Base-by-base conservation (phyloP, 2,329 filamentous ascomycete genomes). In the Aspergillus sp. region DNA sequence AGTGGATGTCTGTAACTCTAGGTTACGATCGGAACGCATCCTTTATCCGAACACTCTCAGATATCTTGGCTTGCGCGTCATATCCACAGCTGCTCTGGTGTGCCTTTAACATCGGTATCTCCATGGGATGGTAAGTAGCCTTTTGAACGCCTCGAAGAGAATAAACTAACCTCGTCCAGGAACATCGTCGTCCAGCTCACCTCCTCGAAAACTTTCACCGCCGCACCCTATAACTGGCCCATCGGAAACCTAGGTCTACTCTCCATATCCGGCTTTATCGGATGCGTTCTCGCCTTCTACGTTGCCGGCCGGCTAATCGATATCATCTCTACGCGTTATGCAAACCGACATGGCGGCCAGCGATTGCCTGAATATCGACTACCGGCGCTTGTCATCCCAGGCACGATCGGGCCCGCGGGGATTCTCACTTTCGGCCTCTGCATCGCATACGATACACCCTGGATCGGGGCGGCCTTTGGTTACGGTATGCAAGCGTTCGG, bases 121-220 rank as follows among this genome's bases (percentile, higher is more conserved):
- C 52, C 1, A 51, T 58, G 26, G 57, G 57, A 43, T 59, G 57
- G 57, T 58, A 19, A 32, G 45, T 46, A 2, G 3, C 13, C 19
- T 27, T n/a, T 9, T 2, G 19, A 19, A 5, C 19, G 7, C 9
- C 27, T 35, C 4, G 13, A 10, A 12, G 19, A 19, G 19, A 13
- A 30, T 11, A 3, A 13, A 32, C 39, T 40, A 31, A 37, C 33
- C 19, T 19, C 27, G 4, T 19, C 11, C 27, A 61, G 58, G 56
- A 60, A 60, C 35, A 60, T 60, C 13, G 58, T 58, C n/a, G 55
- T 61, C 10, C 58, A 60, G 39, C 39, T 61, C 5, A 60, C 54
- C 9, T 51, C 55, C 7, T 54, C 56, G 7, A 51, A 49, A 12
- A 59, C 55, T 3, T 60, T 61, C 37, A 56, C 52, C 3, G 49